phyloP scores from a whole-genome alignment of 2,329 filamentous ascomycete species.

The Chrysoporthe austroafricana region DNA sequence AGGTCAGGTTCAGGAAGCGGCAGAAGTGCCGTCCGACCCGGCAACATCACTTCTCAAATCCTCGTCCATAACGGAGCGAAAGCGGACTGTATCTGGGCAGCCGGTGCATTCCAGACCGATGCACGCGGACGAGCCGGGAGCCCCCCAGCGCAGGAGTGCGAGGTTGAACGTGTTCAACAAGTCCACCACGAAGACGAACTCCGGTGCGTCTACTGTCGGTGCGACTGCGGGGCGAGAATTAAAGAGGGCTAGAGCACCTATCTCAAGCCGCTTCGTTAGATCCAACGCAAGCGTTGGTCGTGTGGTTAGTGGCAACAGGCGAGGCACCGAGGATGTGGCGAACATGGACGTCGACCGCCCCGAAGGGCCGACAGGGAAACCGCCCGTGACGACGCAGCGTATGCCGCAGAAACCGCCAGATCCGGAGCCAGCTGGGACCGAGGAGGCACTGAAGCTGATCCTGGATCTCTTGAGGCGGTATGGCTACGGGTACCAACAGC shows the following conservation, averaged over 20 bases:
- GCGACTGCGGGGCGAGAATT: slow-evolving; percentile 71
- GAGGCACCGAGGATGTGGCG: slow-evolving; percentile 65
- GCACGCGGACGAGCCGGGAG: slow-evolving; percentile 64
- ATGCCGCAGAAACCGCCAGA: slow-evolving; percentile 46
- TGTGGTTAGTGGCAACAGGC: slow-evolving; percentile 89
- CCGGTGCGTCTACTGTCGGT: slow-evolving; percentile 59
- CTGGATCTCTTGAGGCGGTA: slow-evolving; percentile 82
- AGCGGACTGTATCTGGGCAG: slow-evolving; percentile 91
- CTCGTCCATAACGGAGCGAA: slow-evolving; percentile 66
- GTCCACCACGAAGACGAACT: slow-evolving; percentile 66
- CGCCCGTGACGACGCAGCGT: slow-evolving; percentile 43
- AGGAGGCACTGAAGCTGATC: slow-evolving; percentile 76
- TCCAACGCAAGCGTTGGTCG: slow-evolving; percentile 76
- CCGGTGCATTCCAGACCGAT: slow-evolving; percentile 55
- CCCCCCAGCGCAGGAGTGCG: slow-evolving; percentile 71
- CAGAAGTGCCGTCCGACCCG: slow-evolving; percentile 48
- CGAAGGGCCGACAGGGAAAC: slow-evolving; percentile 56
- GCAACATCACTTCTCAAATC: slow-evolving; percentile 44
- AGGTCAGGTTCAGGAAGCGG: slow-evolving; percentile 43
- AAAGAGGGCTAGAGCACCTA: slow-evolving; percentile 80
- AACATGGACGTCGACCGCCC: slow-evolving; percentile 71
- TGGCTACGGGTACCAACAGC: slow-evolving; percentile 76
- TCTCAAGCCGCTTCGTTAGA: slow-evolving; percentile 64
- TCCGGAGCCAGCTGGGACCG: slow-evolving; percentile 64
- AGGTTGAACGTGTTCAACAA: slow-evolving; percentile 72